phyloP scores from a whole-genome alignment of 2,329 filamentous ascomycete genomes.

The Akanthomyces lecanii region DNA sequence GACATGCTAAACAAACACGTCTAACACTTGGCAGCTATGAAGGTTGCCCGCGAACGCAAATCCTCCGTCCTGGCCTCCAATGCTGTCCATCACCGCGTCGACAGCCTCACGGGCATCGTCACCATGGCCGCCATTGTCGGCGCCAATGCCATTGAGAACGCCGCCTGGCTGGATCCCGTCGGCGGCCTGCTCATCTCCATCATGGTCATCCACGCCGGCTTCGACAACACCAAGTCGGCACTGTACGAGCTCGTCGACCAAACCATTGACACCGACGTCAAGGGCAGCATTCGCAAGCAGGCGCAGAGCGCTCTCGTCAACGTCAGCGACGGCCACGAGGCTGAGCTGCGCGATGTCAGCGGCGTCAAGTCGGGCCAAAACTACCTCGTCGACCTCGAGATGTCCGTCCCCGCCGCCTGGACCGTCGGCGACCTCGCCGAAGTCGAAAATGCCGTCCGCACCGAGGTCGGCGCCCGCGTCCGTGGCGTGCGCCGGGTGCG shows the following conservation, averaged over 20 bases:
- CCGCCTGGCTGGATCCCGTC: slow-evolving; percentile 90
- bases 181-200: slow-evolving; percentile 88
- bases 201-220: slow-evolving; percentile 88
- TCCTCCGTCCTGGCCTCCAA: slow-evolving; percentile 95
- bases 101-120: slow-evolving; percentile 91
- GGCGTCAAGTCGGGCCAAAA: slow-evolving; percentile 96
- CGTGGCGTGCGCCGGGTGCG: slow-evolving; percentile 79
- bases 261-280: slow-evolving; percentile 80
- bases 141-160: slow-evolving; percentile 79
- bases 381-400: slow-evolving; percentile 85
- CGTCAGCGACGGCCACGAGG: slow-evolving; percentile 50
- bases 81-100: slow-evolving; percentile 91
- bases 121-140: slow-evolving; percentile 85
- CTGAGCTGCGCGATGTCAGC: slow-evolving; percentile 73
- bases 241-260: slow-evolving; percentile 89
- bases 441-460: slow-evolving; percentile 71
- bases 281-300: slow-evolving; percentile 64
- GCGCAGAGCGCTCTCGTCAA: slow-evolving; percentile 55
- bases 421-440: slow-evolving; percentile 65
- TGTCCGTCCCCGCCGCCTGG: slow-evolving; percentile 74
- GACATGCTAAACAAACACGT: slow-evolving; percentile 8
- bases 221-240: slow-evolving; percentile 76
- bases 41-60: slow-evolving; percentile 88
- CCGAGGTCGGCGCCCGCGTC: slow-evolving; percentile 69
- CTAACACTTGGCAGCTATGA: slow-evolving; percentile 65